A percentile compares a stretch with the other conserved stretches of the same genome.
Conservation (phyloP, 352 stramenopile genomes). For the Phytopythium mirpurense region DNA sequence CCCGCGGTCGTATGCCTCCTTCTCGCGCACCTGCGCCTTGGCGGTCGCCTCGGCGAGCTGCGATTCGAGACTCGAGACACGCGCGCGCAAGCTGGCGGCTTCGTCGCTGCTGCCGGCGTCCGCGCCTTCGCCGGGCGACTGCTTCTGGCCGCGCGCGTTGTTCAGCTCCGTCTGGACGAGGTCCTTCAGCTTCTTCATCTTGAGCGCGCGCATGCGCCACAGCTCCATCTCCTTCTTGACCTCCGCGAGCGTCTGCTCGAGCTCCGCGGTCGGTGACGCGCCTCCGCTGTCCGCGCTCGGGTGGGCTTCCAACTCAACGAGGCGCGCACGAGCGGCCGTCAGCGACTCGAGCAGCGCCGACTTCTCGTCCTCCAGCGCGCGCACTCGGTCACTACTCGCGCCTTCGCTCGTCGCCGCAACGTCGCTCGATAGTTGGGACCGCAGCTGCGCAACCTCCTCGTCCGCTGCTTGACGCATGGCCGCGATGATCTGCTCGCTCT, state of each 20-base stretch:
- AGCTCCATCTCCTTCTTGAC: slow-evolving; percentile 60
- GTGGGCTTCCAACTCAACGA: slow-evolving; percentile 21
- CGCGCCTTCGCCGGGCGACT: slow-evolving; percentile 1
- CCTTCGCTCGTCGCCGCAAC: slow-evolving; percentile 1
- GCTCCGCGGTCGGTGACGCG: neutral
- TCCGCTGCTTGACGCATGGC: slow-evolving; percentile 49
- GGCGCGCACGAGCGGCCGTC: slow-evolving; percentile 10
- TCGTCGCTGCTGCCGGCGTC: slow-evolving; percentile 10
- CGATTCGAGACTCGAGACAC: slow-evolving; percentile 27
- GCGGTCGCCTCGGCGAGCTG: slow-evolving; percentile 30
- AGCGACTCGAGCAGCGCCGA: slow-evolving; percentile 19
- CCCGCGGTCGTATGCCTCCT: slow-evolving; percentile 41
- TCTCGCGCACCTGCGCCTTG: slow-evolving; percentile 21
- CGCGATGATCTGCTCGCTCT: slow-evolving; percentile 68
- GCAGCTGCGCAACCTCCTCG: slow-evolving; percentile 26
- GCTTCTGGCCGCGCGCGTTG: slow-evolving; percentile 16
- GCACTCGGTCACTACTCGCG: slow-evolving; percentile 5
- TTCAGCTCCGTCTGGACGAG: slow-evolving; percentile 52
- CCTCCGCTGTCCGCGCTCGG: neutral
- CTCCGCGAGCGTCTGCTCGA: slow-evolving; percentile 11
- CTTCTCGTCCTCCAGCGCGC: slow-evolving; percentile 22
- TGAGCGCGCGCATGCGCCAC: slow-evolving; percentile 72
- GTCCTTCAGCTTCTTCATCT: slow-evolving; percentile 85
- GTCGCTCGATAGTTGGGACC: slow-evolving; percentile 15
- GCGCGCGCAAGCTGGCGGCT: slow-evolving; percentile 22